Evolutionary conservation across 345 rosid genomes (phyloP).

Genomic region (Lumnitzera racemosa): DNA sequence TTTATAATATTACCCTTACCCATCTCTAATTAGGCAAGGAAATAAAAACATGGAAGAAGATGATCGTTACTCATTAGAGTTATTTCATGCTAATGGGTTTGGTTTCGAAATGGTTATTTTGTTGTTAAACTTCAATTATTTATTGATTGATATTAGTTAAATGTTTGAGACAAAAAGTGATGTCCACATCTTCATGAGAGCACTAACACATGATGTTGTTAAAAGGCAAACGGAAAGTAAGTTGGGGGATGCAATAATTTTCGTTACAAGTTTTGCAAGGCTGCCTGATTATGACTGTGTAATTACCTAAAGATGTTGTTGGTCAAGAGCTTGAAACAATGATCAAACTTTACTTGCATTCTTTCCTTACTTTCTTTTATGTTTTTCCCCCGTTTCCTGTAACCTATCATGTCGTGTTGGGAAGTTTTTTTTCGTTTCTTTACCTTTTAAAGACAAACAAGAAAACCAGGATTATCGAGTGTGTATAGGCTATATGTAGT

Average conservation of each 20-base stretch:
- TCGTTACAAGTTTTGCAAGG: constrained; percentile 3
- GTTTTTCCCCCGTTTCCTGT: not conserved
- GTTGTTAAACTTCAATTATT: too few relatives aligned
- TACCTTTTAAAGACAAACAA: too few relatives aligned
- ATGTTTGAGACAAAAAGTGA: constrained; percentile 5
- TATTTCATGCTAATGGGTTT: too few relatives aligned
- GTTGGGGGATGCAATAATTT: not conserved
- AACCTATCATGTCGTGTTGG: too few relatives aligned
- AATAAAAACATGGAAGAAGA: not conserved
- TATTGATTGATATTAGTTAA: not conserved
- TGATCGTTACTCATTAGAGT: not conserved
- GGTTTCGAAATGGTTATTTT: too few relatives aligned
- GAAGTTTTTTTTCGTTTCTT: too few relatives aligned
- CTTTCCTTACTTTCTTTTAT: not conserved
- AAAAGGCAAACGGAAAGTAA: constrained; percentile 7
- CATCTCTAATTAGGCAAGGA: too few relatives aligned
- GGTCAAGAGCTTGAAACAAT: constrained; percentile 4
- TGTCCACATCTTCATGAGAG: not conserved
- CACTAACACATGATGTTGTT: constrained; percentile 7
- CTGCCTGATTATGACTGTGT: constrained; percentile 7
- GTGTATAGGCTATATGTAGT: too few relatives aligned
- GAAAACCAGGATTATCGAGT: too few relatives aligned
- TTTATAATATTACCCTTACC: too few relatives aligned
- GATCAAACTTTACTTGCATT: not conserved
- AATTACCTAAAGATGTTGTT: constrained; percentile 4